Evolutionary conservation across 108 stramenopile species (phyloP).

Genomic region (Discostella pseudostelligera): DNA sequence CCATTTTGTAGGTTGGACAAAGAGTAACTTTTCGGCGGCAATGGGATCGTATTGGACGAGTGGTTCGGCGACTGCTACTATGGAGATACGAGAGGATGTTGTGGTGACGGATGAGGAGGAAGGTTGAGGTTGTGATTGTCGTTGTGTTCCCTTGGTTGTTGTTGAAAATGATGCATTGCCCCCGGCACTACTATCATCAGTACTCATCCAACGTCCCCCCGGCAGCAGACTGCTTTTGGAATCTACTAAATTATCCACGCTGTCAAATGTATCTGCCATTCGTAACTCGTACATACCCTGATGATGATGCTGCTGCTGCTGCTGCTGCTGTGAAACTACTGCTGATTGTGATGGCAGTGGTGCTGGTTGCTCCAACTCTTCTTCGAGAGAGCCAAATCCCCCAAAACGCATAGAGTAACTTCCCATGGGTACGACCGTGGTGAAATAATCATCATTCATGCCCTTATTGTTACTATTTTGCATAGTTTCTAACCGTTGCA

Average conservation of each 20-base stretch:
- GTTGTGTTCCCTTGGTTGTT: neutral
- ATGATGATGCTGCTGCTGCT: neutral
- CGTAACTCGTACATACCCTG: slow-evolving; percentile 20
- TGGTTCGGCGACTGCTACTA: slow-evolving; percentile 76
- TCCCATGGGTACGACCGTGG: slow-evolving; percentile 26
- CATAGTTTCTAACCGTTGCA: slow-evolving; percentile 36
- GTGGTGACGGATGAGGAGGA: neutral
- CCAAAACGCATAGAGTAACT: slow-evolving; percentile 23
- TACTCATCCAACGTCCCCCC: slow-evolving; percentile 32
- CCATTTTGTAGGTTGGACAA: slow-evolving; percentile 89
- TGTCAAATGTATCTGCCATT: slow-evolving; percentile 48
- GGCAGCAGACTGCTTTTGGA: slow-evolving; percentile 40
- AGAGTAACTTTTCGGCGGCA: slow-evolving; percentile 72
- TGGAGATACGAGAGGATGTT: neutral
- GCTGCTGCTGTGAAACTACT: too few relatives aligned
- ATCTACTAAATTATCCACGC: slow-evolving; percentile 45
- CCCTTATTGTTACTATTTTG: neutral
- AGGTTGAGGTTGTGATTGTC: neutral
- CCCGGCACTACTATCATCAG: neutral
- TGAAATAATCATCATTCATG: neutral
- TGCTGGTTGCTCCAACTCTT: slow-evolving; percentile 3
- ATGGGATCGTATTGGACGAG: slow-evolving; percentile 87
- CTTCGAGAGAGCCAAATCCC: slow-evolving; percentile 17
- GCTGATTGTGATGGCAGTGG: neutral
- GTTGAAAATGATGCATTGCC: neutral